These are phyloP conservation scores for Trichoderma aggressivum DNA, from an alignment of 2,329 filamentous ascomycete species.

Conservation along the genomic window DNA sequence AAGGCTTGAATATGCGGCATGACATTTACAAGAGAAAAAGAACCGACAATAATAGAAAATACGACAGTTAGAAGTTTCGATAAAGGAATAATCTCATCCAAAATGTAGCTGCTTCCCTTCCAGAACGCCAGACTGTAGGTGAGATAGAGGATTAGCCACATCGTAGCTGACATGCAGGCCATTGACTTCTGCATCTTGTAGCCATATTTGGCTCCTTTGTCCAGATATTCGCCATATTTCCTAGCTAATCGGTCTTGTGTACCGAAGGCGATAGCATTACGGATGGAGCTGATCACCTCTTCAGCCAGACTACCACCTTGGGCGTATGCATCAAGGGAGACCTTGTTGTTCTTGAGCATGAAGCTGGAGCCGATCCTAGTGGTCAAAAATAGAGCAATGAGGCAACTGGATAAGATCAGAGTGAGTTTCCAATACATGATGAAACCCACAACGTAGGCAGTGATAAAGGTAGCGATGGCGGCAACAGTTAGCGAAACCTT, in stretches of 20 bases:
- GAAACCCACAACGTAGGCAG: neutral
- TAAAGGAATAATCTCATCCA: neutral
- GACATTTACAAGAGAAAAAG: neutral
- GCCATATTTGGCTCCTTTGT: neutral
- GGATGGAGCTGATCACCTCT: neutral
- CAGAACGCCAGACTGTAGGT: neutral
- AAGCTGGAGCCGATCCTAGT: neutral
- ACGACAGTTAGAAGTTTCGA: neutral
- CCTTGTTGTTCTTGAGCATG: neutral
- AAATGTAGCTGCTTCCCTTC: neutral
- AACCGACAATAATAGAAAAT: neutral
- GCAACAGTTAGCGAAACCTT: neutral
- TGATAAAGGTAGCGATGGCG: neutral
- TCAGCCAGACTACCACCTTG: neutral
- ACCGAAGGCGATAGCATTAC: neutral
- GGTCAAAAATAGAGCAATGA: neutral
- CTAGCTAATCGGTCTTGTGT: neutral
- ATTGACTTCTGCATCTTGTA: neutral
- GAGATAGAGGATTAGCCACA: neutral
- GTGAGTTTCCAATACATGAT: neutral
- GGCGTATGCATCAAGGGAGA: neutral
- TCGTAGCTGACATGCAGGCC: neutral
- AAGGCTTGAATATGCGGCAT: neutral
- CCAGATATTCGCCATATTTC: neutral
- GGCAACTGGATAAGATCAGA: neutral